Conservation (phyloP, 495 filamentous ascomycete species). For the Pyronema omphalodes region DNA sequence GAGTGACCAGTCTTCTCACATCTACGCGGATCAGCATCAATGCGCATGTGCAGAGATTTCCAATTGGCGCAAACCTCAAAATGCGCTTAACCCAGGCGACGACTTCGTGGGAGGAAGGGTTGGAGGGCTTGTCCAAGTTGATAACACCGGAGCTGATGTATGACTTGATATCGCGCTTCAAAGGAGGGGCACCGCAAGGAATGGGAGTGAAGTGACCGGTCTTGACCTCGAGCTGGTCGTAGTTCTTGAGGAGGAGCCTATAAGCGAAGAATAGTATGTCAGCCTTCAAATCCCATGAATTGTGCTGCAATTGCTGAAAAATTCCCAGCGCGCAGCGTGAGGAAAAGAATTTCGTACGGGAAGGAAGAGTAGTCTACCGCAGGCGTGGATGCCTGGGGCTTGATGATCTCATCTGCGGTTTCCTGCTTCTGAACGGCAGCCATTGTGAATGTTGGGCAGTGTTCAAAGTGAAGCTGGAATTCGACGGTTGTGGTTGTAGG, state of each 20-base stretch:
- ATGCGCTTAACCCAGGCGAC: slow-evolving; percentile 98
- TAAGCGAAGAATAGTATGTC: neutral
- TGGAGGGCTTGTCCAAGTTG: slow-evolving; percentile 95
- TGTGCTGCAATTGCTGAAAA: neutral
- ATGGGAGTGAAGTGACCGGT: slow-evolving; percentile 91
- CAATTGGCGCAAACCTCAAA: slow-evolving; percentile 39
- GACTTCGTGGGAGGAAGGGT: slow-evolving; percentile 94
- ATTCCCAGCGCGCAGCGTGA: neutral
- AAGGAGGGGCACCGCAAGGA: slow-evolving; percentile 64
- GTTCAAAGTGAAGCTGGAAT: slow-evolving; percentile 7
- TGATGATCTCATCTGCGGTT: slow-evolving; percentile 63
- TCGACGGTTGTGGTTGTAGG: neutral
- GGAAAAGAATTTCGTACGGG: slow-evolving; percentile 31
- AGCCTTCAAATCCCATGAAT: neutral
- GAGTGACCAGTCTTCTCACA: slow-evolving; percentile 95
- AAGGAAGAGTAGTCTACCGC: slow-evolving; percentile 58
- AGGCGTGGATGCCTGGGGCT: slow-evolving; percentile 59
- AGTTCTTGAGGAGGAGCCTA: slow-evolving; percentile 60
- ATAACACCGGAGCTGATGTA: slow-evolving; percentile 94
- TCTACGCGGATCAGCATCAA: slow-evolving; percentile 28
- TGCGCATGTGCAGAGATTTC: neutral
- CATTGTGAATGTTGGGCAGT: slow-evolving; percentile 27
- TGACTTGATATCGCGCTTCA: slow-evolving; percentile 81
- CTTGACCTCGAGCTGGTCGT: slow-evolving; percentile 65
- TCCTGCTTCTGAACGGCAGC: slow-evolving; percentile 41